phyloP scores from a whole-genome alignment of 495 filamentous ascomycete species.

The Hapsidospora chrysogenum region DNA sequence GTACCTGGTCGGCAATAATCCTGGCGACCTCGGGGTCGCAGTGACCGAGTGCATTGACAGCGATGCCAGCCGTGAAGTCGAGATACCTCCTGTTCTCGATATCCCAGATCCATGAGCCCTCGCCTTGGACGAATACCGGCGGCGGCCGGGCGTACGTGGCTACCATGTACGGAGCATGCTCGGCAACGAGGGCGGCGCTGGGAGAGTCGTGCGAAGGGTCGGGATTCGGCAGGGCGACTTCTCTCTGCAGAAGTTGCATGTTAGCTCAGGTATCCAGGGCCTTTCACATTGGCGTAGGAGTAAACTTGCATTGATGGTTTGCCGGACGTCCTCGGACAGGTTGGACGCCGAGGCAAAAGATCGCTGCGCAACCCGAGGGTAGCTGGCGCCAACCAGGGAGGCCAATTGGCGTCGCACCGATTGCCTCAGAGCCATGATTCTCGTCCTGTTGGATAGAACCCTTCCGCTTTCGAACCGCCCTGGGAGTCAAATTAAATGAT shows the following conservation, averaged over 20 bases:
- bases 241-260: constrained; percentile 29
- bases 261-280: neutral
- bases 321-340: constrained; percentile 8
- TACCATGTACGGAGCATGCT: constrained; percentile 75
- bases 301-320: constrained; percentile 11
- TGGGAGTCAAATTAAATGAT: neutral
- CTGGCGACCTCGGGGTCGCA: constrained; percentile 54
- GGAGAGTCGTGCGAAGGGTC: constrained; percentile 67
- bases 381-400: neutral
- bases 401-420: neutral
- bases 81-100: constrained; percentile 76
- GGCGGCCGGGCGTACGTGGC: constrained; percentile 86
- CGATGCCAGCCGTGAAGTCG: constrained; percentile 91
- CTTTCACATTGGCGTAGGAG: too few relatives aligned
- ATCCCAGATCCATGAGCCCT: constrained; percentile 80
- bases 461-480: too few relatives aligned
- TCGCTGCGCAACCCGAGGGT: neutral
- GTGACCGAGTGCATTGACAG: constrained; percentile 85
- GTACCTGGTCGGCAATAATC: constrained; percentile 57
- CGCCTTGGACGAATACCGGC: constrained; percentile 73
- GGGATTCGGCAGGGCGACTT: constrained; percentile 48
- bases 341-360: constrained; percentile 8
- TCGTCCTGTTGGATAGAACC: too few relatives aligned
- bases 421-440: neutral
- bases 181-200: constrained; percentile 53